Conservation (phyloP, 805 yeast species). For the Starmerella potacharoeniae region DNA sequence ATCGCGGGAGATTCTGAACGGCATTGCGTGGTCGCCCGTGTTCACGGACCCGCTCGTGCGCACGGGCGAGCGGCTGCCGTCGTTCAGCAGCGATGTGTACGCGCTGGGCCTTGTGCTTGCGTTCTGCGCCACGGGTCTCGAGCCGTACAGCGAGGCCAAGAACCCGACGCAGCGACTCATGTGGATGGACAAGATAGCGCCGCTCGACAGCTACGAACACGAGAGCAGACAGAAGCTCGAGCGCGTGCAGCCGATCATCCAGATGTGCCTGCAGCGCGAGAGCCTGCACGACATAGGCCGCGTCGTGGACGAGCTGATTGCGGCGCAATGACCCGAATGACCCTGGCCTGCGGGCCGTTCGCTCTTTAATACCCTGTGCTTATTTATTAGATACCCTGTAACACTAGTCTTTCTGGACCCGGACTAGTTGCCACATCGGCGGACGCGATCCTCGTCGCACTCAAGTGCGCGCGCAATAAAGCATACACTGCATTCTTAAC, state of each 20-base stretch:
- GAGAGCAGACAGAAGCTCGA: constrained; percentile 17
- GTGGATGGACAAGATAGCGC: constrained; percentile 26
- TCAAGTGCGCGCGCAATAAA: too few species aligned
- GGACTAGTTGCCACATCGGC: too few species aligned
- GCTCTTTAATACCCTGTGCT: background rate
- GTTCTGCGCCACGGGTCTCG: constrained; percentile 36
- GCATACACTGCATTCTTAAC: too few species aligned
- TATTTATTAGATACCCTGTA: constrained; percentile 5
- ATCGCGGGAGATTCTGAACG: constrained; percentile 15
- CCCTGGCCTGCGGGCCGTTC: background rate
- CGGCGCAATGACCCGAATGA: background rate
- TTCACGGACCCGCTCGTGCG: constrained; percentile 41
- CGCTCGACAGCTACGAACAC: constrained; percentile 23
- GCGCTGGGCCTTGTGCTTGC: constrained; percentile 39
- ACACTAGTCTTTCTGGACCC: background rate
- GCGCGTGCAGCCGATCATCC: constrained; percentile 13
- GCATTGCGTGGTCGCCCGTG: constrained; percentile 30
- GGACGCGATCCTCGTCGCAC: too few species aligned
- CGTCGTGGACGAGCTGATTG: constrained; percentile 3
- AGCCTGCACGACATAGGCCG: constrained; percentile 9
- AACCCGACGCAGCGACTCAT: constrained; percentile 26
- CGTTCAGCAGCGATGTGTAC: constrained; percentile 35
- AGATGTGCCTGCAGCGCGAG: constrained; percentile 10
- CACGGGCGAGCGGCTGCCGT: constrained; percentile 23
- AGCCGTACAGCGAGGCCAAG: constrained; percentile 34